Conservation (phyloP, 768 basidiomycete species). For the Lactarius trivialis region DNA sequence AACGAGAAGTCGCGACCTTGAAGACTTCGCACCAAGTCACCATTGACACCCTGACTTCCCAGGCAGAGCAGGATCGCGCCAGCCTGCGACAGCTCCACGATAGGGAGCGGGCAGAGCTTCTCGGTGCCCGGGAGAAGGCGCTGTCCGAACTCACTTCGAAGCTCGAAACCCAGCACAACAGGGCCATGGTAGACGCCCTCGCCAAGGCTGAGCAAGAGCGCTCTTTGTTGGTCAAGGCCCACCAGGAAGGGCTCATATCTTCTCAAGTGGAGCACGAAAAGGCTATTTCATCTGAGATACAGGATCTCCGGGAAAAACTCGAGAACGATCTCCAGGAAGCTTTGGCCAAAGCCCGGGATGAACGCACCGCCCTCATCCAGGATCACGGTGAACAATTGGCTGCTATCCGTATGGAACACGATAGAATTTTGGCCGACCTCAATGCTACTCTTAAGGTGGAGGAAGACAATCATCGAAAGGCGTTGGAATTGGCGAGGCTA, state of each 20-base stretch:
- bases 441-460: conserved; percentile 36
- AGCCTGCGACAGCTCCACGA: conserved; percentile 38
- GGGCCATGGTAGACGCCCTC: conserved; percentile 16
- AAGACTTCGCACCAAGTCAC: conserved; percentile 41
- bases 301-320: background rate
- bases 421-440: conserved; percentile 29
- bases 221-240: conserved; percentile 30
- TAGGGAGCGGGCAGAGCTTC: conserved; percentile 30
- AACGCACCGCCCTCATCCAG: background rate
- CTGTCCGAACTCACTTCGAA: conserved; percentile 25
- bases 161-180: conserved; percentile 11
- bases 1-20: conserved; percentile 46
- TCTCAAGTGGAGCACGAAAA: conserved; percentile 45
- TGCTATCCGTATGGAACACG: conserved; percentile 9
- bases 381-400: conserved; percentile 4
- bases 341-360: conserved; percentile 2
- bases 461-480: conserved; percentile 31
- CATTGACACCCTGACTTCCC: conserved; percentile 28
- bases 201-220: conserved; percentile 31
- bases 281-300: conserved; percentile 28
- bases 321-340: conserved; percentile 11
- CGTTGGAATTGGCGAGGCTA: conserved; percentile 33
- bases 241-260: conserved; percentile 35
- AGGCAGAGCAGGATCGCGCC: conserved; percentile 34
- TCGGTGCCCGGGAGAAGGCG: conserved; percentile 43